Base-by-base conservation (phyloP, 2,329 filamentous ascomycete species). In the Coniosporium tulheliwenetii region DNA sequence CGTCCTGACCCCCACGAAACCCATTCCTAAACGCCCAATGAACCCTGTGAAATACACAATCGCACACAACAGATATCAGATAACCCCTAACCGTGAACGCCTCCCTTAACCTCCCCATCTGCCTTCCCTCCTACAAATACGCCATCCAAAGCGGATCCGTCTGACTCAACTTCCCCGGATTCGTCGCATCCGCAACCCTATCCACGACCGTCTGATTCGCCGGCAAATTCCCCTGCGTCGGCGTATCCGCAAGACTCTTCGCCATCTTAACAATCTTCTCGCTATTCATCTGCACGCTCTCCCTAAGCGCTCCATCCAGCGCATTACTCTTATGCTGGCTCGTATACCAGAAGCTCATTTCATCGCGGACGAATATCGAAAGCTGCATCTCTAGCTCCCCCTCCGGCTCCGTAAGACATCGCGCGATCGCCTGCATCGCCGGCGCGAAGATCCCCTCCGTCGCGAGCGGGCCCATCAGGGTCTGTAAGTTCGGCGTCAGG, bases 131-230 rank as follows among this genome's bases (percentile, higher is more conserved):
- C n/a, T n/a, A 96, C 55, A 96, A 66, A 66, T 93, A 98, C 16
- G 85, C 81, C 89, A 96, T 96, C 86, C 91, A 99, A 51, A 98
- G 65, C 43, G 87, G 79, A 68, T 98, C 91, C 54, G 83, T 87
- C 61, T 84, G 75, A 36, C 82, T 80, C 61, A 99, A 61, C 58
- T 91, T 86, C 65, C 84, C 78, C 1, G 91, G 91, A 62, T 94
- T 93, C 12, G 93, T 87, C 1, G 89, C 86, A 64, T 81, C 81
- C n/a, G 83, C 83, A 46, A 98, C 82, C 46, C 93, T 64, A 62
- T 99, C 91, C 54, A 98, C 89, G 29, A 94, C 85, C 34, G 89
- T 96, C 70, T 99, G 91, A 60, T 93, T 94, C 16, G 89, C 89
- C 5, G 91, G 91, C 50, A 98, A 64, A 55, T 86, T 89, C 47